Evolutionary conservation across 1,284 basidiomycete genomes (phyloP).

Genomic region (Amylostereum areolatum): DNA sequence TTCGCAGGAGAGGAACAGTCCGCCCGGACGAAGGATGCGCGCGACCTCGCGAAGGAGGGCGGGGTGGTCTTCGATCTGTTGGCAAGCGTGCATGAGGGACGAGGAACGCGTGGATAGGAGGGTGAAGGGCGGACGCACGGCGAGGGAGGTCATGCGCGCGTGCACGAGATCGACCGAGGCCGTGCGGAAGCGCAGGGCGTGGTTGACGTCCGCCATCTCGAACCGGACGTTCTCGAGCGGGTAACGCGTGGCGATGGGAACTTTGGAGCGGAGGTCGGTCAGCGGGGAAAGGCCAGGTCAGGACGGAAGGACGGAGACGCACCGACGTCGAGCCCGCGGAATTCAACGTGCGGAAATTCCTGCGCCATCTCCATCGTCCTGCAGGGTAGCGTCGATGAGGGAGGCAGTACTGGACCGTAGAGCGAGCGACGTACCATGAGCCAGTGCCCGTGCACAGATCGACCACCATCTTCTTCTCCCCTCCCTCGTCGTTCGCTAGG

Average conservation of each 20-base stretch:
- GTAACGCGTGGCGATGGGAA: conserved; percentile 60
- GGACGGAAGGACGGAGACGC: conserved; percentile 14
- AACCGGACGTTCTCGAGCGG: conserved; percentile 55
- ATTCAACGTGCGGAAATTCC: conserved; percentile 54
- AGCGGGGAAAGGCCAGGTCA: conserved; percentile 1
- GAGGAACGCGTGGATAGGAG: conserved; percentile 6
- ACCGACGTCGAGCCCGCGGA: conserved; percentile 72
- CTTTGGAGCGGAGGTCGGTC: conserved; percentile 27
- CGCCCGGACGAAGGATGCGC: conserved; percentile 56
- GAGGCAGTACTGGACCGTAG: conserved; percentile 11
- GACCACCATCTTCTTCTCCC: conserved; percentile 42
- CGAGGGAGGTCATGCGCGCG: conserved; percentile 50
- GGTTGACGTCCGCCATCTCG: conserved; percentile 56
- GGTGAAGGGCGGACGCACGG: conserved; percentile 34
- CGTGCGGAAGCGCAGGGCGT: conserved; percentile 39
- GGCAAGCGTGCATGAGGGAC: background rate
- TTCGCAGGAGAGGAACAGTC: conserved; percentile 61
- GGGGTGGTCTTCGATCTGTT: conserved; percentile 46
- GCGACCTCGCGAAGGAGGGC: conserved; percentile 47
- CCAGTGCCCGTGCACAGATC: conserved; percentile 71
- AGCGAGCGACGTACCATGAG: conserved; percentile 43
- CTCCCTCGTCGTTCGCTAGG: conserved; percentile 31
- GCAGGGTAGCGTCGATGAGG: conserved; percentile 14
- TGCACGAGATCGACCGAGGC: conserved; percentile 58
- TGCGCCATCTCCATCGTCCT: conserved; percentile 71